Conservation (phyloP, 2,329 filamentous ascomycete species). For the Tolypocladium endophyticum region DNA sequence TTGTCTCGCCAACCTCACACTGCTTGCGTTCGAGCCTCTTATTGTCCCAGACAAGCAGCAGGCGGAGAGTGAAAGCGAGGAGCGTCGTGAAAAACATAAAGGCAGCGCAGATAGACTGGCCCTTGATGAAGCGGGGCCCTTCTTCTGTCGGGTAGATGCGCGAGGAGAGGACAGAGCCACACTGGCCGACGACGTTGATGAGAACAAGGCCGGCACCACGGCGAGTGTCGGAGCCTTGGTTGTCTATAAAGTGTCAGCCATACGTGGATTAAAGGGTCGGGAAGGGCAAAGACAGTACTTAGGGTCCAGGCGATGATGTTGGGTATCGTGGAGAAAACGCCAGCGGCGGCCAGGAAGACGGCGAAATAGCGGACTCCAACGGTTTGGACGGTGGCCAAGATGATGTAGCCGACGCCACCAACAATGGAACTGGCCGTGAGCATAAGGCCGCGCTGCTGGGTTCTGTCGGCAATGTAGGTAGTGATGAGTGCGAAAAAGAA, state of each 20-base stretch:
- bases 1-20: not conserved
- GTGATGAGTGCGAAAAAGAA: not conserved
- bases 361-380: not conserved
- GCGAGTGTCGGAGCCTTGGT: not conserved
- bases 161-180: not conserved
- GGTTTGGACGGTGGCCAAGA: not conserved
- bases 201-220: not conserved
- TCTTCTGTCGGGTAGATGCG: not conserved
- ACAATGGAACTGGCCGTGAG: not conserved
- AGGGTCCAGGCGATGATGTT: not conserved
- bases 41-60: not conserved
- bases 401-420: not conserved
- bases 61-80: not conserved
- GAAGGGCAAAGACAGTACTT: not conserved
- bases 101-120: not conserved
- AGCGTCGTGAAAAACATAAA: not conserved
- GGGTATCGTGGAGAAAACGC: not conserved
- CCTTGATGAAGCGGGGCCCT: not conserved
- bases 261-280: not conserved
- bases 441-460: not conserved
- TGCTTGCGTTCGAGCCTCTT: not conserved
- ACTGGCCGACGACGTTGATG: not conserved
- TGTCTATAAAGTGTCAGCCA: not conserved
- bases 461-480: not conserved
- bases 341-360: not conserved